Evolutionary conservation across 805 yeast genomes (phyloP).

Genomic region (Candida yuanshanica): DNA sequence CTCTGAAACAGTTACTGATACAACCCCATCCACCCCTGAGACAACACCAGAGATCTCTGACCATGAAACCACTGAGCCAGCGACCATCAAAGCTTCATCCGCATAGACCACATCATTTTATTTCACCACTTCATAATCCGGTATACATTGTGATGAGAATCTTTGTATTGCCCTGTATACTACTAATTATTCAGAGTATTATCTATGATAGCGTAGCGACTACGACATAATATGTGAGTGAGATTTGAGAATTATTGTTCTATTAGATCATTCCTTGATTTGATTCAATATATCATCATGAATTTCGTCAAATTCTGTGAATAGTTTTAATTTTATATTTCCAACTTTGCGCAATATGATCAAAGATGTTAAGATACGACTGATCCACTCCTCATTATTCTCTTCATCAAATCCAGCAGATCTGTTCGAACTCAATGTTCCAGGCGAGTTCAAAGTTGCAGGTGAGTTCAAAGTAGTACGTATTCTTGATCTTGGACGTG

Average conservation of each 20-base stretch:
- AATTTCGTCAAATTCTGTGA: slow-evolving; percentile 20
- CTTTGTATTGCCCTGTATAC: slow-evolving; percentile 13
- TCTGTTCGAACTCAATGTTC: too few relatives aligned
- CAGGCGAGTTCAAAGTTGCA: neutral
- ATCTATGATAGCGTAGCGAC: too few relatives aligned
- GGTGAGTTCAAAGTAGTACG: slow-evolving; percentile 15
- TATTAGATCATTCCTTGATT: slow-evolving; percentile 10
- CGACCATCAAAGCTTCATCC: slow-evolving; percentile 1
- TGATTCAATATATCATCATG: slow-evolving; percentile 19
- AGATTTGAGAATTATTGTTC: neutral
- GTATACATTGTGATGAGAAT: slow-evolving; percentile 20
- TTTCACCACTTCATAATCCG: neutral
- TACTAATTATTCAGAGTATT: too few relatives aligned
- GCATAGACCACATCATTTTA: slow-evolving; percentile 1
- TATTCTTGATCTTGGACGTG: slow-evolving; percentile 17
- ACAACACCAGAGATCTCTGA: neutral
- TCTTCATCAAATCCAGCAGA: slow-evolving; percentile 33
- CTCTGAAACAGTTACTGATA: neutral
- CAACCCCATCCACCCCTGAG: neutral
- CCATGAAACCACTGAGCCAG: neutral
- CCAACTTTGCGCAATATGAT: slow-evolving; percentile 17
- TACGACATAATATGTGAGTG: too few relatives aligned
- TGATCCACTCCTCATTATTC: slow-evolving; percentile 51
- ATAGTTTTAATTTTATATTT: slow-evolving; percentile 14
- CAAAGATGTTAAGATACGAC: slow-evolving; percentile 34